These are phyloP conservation scores for Ogataea henricii DNA, from an alignment of 805 yeast species.

Conservation along the genomic window DNA sequence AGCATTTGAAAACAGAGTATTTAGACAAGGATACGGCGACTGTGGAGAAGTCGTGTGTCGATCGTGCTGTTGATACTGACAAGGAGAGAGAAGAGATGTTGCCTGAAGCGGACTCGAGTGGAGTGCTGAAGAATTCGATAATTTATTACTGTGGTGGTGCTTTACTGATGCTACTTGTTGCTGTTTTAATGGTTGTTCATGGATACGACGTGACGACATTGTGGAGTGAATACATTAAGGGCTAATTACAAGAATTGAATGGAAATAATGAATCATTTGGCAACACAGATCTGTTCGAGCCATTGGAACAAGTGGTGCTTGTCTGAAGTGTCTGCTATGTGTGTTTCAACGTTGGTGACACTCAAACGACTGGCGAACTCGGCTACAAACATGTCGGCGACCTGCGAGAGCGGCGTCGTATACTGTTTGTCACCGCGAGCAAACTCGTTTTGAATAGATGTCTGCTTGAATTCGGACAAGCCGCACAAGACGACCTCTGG, in stretches of 20 bases:
- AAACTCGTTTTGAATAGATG: conserved; percentile 45
- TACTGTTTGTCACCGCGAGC: conserved; percentile 19
- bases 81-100: background rate
- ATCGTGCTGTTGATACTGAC: conserved; percentile 4
- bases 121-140: background rate
- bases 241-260: background rate
- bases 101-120: background rate
- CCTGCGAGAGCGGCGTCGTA: conserved; percentile 26
- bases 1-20: background rate
- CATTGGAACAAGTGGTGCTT: conserved; percentile 2
- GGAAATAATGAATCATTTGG: too few relatives aligned
- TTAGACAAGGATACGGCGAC: conserved; percentile 5
- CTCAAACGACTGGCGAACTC: conserved; percentile 45
- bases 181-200: background rate
- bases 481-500: conserved; percentile 81
- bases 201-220: background rate
- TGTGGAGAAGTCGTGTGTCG: conserved; percentile 2
- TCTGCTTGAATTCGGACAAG: conserved; percentile 59
- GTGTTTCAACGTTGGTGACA: conserved; percentile 12
- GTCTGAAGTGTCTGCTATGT: background rate
- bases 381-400: conserved; percentile 47
- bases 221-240: background rate
- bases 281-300: conserved; percentile 9
- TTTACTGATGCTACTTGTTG: background rate
- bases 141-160: background rate